These are phyloP conservation scores for Flaveria floridana DNA, from an alignment of 140 eudicot genomes.

Conservation along the genomic window DNA sequence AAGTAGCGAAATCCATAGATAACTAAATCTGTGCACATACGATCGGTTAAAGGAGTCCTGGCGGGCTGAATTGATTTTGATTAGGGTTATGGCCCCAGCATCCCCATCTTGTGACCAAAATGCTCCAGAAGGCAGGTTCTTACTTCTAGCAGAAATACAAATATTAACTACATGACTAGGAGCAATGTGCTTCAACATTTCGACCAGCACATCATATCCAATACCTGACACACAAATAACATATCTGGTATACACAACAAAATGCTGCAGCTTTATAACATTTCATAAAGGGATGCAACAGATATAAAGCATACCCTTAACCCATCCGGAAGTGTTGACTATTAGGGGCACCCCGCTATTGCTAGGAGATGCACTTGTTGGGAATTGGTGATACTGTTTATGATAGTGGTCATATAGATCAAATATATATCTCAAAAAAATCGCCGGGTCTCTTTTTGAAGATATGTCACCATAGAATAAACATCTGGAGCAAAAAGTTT, in stretches of 20 bases:
- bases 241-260: conserved; percentile 4
- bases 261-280: conserved; percentile 21
- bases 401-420: conserved; percentile 65
- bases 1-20: neutral
- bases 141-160: conserved; percentile 55
- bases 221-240: conserved; percentile 52
- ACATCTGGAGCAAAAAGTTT: conserved; percentile 49
- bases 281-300: neutral
- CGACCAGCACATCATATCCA: conserved; percentile 79
- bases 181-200: conserved; percentile 58
- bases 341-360: conserved; percentile 62
- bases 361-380: conserved; percentile 26
- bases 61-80: conserved; percentile 74
- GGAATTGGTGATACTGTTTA: conserved; percentile 32
- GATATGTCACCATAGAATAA: conserved; percentile 93
- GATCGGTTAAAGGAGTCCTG: conserved; percentile 71
- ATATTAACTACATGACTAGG: conserved; percentile 85
- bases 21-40: conserved; percentile 43
- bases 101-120: conserved; percentile 74
- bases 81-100: conserved; percentile 37
- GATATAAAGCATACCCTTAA: conserved; percentile 60
- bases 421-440: conserved; percentile 52
- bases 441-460: conserved; percentile 75
- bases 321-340: conserved; percentile 95
- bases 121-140: conserved; percentile 79